Base-by-base conservation (phyloP, 148 eudicot species). In the Diospyros lotus region DNA sequence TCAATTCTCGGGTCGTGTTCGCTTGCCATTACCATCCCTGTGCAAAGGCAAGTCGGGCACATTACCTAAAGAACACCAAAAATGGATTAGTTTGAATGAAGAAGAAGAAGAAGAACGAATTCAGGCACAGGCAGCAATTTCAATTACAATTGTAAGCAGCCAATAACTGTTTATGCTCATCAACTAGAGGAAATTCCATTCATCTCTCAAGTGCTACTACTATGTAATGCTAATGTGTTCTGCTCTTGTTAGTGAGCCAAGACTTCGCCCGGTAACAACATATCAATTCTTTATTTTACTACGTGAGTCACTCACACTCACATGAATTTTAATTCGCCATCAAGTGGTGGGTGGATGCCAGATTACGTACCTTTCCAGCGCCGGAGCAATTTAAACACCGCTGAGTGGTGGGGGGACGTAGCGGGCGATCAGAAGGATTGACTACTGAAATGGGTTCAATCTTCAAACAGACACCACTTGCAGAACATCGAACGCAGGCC, bases 1-100 rank as follows among this genome's bases (percentile, higher is more conserved):
- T 87, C 90, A 4, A 90, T 88, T 51, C 97, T 78, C 1, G 80
- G 93, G 72, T 92, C 97, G 76, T 92, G 97, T 75, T 92, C 95
- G 42, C 97, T 92, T 59, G 95, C 97, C 97, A 92, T 92, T 28
- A 80, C 78, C 97, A 92, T 88, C 76, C 97, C 97, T 6, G 97
- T 92, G 91, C 97, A 92, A 39, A 90, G 87, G 78, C 97, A 92
- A 38, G 95, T 90, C 3, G 97, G 97, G 80, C 97, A 92, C 97
- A 92, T 92, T 38, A 92, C 97, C 97, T 92, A 66, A 63, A 44
- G 6, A 56, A 51, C 64, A 4, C 52, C n/a, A 12, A 77, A 54
- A 43, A 4, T 38, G 10, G 56, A 69, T 8, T n/a, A 64, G 69
- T 58, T 4, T 9, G 50, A 6, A 17, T 4, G 46, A n/a, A 0